Conservation (phyloP, 306 rosid species). For the Clitoria ternatea region DNA sequence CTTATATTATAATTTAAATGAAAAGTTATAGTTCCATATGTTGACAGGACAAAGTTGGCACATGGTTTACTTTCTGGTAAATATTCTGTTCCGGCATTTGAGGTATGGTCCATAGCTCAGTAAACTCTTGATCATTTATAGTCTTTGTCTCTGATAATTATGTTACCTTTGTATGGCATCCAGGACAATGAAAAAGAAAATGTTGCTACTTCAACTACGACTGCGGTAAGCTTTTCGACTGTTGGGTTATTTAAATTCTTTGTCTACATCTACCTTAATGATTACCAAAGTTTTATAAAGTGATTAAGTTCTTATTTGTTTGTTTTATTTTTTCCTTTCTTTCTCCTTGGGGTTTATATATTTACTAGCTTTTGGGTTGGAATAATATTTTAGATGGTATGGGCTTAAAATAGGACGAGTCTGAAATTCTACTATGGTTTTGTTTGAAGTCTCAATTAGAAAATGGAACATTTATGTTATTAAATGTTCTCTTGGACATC, state of each 20-base stretch:
- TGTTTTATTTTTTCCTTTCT: no score
- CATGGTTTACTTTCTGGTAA: conserved; percentile 86
- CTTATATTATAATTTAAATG: background rate
- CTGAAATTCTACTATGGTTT: no score
- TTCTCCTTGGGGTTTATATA: no score
- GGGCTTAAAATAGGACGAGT: no score
- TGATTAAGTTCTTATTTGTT: background rate
- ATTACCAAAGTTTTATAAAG: background rate
- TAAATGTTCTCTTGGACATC: no score
- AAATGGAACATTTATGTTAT: no score
- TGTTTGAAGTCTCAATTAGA: no score
- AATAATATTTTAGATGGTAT: no score
- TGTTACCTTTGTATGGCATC: conserved; percentile 18
- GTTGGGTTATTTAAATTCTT: background rate
- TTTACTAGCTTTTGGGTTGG: no score
- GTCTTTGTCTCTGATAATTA: background rate
- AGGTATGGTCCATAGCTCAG: conserved; percentile 37
- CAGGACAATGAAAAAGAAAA: conserved; percentile 58
- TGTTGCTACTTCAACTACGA: conserved; percentile 39
- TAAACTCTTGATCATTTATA: background rate
- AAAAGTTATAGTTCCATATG: conserved; percentile 9
- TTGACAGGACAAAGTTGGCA: conserved; percentile 68
- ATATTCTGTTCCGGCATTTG: conserved; percentile 65
- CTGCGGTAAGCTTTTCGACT: conserved; percentile 53
- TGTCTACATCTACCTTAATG: background rate